These are phyloP conservation scores for Aspergillus ibericus DNA, from an alignment of 2,329 filamentous ascomycete genomes.

Conservation along the genomic window DNA sequence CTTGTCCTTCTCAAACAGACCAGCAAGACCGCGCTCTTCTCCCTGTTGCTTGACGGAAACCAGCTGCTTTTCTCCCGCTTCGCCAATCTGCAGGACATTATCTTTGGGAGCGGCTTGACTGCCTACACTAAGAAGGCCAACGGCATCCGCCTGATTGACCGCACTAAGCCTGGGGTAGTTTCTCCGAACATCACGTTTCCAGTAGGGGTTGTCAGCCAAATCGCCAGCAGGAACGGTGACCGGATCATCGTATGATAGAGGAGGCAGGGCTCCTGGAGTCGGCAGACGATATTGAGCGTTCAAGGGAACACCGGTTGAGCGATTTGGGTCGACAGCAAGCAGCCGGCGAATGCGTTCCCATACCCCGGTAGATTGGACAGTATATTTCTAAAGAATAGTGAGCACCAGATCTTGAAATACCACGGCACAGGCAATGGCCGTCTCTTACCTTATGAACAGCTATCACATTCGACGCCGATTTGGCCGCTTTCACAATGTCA, in stretches of 20 bases:
- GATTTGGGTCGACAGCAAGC: conserved; percentile 79
- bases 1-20: conserved; percentile 68
- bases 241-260: conserved; percentile 73
- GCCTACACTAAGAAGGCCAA: conserved; percentile 80
- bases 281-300: conserved; percentile 93
- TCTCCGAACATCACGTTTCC: conserved; percentile 87
- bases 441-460: conserved; percentile 38
- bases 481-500: conserved; percentile 40
- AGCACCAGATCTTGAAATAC: not conserved
- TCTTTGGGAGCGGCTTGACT: conserved; percentile 78
- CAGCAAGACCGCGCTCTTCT: conserved; percentile 68
- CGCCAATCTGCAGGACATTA: conserved; percentile 71
- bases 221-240: conserved; percentile 82
- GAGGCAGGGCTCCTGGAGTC: conserved; percentile 70
- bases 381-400: conserved; percentile 76
- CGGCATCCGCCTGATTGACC: conserved; percentile 80
- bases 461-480: conserved; percentile 39
- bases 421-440: not conserved
- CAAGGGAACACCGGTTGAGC: conserved; percentile 86
- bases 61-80: conserved; percentile 71
- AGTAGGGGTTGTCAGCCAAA: conserved; percentile 90
- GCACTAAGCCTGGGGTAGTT: conserved; percentile 78
- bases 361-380: conserved; percentile 81
- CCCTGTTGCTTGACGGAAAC: conserved; percentile 75
- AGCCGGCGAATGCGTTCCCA: conserved; percentile 80